Conservation (phyloP, 192 early-diverging fungal genomes). For the Coemansia reversa region DNA sequence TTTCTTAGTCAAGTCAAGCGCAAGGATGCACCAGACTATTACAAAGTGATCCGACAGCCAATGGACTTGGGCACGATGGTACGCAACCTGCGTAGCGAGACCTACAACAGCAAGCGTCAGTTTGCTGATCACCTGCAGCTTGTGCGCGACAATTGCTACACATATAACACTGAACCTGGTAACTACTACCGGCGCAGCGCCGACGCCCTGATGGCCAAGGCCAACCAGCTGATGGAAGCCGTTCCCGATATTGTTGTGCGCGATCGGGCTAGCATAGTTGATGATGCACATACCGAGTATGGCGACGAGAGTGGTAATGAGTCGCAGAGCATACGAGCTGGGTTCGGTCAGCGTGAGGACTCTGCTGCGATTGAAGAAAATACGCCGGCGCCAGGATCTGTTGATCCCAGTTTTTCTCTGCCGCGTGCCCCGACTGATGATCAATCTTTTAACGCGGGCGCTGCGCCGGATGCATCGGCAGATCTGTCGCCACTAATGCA, state of each 20-base stretch:
- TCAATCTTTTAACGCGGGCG: background rate
- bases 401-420: background rate
- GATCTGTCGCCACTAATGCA: conserved; percentile 18
- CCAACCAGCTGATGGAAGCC: conserved; percentile 68
- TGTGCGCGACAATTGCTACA: conserved; percentile 90
- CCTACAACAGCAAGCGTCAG: conserved; percentile 84
- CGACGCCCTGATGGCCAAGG: conserved; percentile 74
- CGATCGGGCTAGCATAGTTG: conserved; percentile 57
- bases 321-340: conserved; percentile 32
- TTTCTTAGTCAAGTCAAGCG: conserved; percentile 87
- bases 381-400: conserved; percentile 17
- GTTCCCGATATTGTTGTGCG: conserved; percentile 82
- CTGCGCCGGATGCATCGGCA: background rate
- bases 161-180: conserved; percentile 87
- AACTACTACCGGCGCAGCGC: conserved; percentile 87
- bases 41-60: conserved; percentile 87
- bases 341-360: conserved; percentile 15
- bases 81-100: conserved; percentile 76
- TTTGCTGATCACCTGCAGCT: conserved; percentile 86
- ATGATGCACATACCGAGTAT: conserved; percentile 60
- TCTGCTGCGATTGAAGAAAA: conserved; percentile 32
- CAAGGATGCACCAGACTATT: conserved; percentile 91
- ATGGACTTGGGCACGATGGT: conserved; percentile 95
- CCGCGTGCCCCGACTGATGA: conserved; percentile 7
- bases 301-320: conserved; percentile 61